These are phyloP conservation scores for Quercus glauca DNA, from an alignment of 306 rosid species.

Conservation along the genomic window DNA sequence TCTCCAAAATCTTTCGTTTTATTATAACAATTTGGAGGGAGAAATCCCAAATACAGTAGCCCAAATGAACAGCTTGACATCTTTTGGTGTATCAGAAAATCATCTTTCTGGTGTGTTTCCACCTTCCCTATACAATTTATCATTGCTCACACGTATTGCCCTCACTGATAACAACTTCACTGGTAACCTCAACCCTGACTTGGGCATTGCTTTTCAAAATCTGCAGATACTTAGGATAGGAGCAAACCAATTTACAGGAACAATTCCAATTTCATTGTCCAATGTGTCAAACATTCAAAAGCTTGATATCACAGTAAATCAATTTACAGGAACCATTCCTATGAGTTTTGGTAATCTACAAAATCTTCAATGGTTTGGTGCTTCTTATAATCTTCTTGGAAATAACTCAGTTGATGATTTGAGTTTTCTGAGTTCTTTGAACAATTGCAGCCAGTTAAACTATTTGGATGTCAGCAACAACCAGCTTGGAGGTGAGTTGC, in stretches of 20 bases:
- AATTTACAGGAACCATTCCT: not conserved
- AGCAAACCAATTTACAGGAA: not conserved
- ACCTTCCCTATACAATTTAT: not conserved
- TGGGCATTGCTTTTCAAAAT: not conserved
- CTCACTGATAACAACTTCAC: not conserved
- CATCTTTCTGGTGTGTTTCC: not conserved
- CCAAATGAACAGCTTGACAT: not conserved
- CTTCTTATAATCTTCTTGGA: not conserved
- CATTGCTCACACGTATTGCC: not conserved
- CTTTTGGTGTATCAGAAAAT: rapidly evolving
- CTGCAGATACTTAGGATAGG: not conserved
- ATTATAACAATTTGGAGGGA: not conserved
- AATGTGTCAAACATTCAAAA: not conserved
- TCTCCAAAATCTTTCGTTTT: not conserved
- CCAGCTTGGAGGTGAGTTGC: not conserved
- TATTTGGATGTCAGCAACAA: not conserved
- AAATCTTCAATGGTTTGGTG: not conserved
- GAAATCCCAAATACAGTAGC: not conserved
- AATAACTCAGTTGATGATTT: not conserved
- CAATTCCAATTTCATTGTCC: not conserved
- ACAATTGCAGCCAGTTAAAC: not conserved
- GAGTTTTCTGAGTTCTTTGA: not conserved
- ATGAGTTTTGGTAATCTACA: not conserved
- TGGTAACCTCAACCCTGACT: not conserved
- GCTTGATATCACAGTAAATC: too few relatives aligned